Percentiles rank a stretch among this genome's conserved stretches.
phyloP scores from a whole-genome alignment of 768 basidiomycete species.

The Lactarius pseudohatsudake region DNA sequence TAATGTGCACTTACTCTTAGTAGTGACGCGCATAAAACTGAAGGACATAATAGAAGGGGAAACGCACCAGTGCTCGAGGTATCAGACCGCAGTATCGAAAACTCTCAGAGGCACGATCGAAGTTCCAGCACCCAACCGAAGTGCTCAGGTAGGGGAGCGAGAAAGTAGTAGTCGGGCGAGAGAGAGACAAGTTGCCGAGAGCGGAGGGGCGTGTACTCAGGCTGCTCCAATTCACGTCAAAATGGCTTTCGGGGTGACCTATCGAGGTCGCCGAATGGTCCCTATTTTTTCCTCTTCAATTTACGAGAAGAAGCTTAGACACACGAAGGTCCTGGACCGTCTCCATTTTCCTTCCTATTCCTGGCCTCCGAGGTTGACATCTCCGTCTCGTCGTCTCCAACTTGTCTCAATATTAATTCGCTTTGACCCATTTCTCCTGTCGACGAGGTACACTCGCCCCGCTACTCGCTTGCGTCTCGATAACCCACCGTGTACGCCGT shows the following conservation, averaged over 20 bases:
- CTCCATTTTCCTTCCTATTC: conserved; percentile 57
- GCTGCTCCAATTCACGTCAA: no score
- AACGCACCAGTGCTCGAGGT: conserved; percentile 52
- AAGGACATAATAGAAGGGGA: no score
- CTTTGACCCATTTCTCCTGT: conserved; percentile 56
- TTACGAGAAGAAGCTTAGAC: conserved; percentile 54
- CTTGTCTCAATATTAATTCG: conserved; percentile 55
- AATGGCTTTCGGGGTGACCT: no score
- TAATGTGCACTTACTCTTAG: conserved; percentile 35
- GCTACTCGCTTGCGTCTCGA: conserved; percentile 42
- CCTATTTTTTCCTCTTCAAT: conserved; percentile 49
- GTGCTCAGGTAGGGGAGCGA: no score
- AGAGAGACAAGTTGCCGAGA: no score
- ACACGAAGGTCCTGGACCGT: conserved; percentile 53
- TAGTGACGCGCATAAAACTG: not conserved
- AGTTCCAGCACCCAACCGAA: no score
- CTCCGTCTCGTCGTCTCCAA: conserved; percentile 62
- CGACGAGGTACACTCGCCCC: conserved; percentile 56
- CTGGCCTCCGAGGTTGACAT: conserved; percentile 51
- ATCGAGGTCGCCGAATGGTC: no score
- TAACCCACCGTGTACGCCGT: conserved; percentile 58
- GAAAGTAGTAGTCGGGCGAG: no score
- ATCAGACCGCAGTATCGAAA: no score
- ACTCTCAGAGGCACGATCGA: no score
- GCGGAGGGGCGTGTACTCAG: no score